Evolutionary conservation across 345 rosid species (phyloP), one percentile per base, ranked within the genome.

Genomic region (Rubroshorea leprosula): DNA sequence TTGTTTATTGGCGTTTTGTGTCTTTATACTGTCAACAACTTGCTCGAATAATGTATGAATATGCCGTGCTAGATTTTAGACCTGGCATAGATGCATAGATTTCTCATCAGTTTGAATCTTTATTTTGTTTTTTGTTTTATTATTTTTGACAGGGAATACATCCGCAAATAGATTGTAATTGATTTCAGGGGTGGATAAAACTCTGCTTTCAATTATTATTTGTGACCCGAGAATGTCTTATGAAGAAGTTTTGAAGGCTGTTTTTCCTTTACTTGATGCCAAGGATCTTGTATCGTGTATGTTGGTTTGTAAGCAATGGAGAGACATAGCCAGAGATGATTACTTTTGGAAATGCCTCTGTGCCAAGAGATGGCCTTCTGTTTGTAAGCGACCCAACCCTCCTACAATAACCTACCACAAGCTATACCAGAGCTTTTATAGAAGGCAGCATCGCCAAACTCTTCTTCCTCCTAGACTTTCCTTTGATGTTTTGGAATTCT

Each of bases 331-430:
- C 1, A 73, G 39, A 39, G 99, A 93, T 27, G 99, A 93, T 72
- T 93, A 82, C 72, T 74, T 86, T 17, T 93, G 99, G 99, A 93
- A 85, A 77, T 82, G 89, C 31, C 61, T 78, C 14, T 89, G 99
- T 65, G 83, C 85, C 17, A 85, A 75, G 78, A 77, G 77, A 76
- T 93, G 99, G 99, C 99, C 99, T 66, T 89, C 96, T 0, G 65
- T 83, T 70, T 87, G 94, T 82, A 89, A 83, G 77, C 83, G 80
- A 12, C 76, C 78, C 3, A 75, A 22, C 58, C 91, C 94, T 19
- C 92, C 83, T 9, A 73, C 87, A 4, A 64, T 60, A 14, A 81
- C 91, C 21, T 89, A 89, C 72, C 75, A 75, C 78, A 83, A 78
- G 72, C 74, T 93, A 18, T 89, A 80, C 58, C 85, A 78, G 49